These are phyloP conservation scores for Arthrobotrys iridis DNA, from an alignment of 2,329 filamentous ascomycete species.

Conservation along the genomic window DNA sequence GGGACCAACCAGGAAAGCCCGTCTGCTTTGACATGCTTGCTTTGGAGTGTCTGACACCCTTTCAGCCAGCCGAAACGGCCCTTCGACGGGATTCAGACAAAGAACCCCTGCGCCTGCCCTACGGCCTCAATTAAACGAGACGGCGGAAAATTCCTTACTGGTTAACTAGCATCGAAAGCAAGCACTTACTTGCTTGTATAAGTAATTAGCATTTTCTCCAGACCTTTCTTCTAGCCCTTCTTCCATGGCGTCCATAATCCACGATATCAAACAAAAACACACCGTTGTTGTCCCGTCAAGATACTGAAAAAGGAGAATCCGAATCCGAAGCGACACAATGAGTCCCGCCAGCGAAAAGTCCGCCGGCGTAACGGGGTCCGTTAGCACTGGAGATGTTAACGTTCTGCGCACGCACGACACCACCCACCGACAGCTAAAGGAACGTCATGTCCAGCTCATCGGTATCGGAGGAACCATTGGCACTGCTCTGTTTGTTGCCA, in stretches of 20 bases:
- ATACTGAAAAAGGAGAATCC: too few species aligned
- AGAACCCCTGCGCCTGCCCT: constrained; percentile 14
- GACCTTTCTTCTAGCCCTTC: neutral
- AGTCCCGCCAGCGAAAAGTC: constrained; percentile 12
- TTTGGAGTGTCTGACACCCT: constrained; percentile 20
- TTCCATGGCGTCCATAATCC: too few species aligned
- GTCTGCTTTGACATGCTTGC: too few species aligned
- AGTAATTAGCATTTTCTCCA: neutral
- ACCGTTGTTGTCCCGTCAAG: too few species aligned
- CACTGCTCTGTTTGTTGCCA: constrained; percentile 70
- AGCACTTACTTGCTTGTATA: neutral
- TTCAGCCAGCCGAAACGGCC: constrained; percentile 11
- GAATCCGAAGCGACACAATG: neutral
- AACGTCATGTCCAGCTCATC: constrained; percentile 70
- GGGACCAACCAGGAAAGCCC: constrained; percentile 6
- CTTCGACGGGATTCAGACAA: neutral
- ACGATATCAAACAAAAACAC: too few species aligned
- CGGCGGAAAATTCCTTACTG: constrained; percentile 14
- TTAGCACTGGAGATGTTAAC: constrained; percentile 57
- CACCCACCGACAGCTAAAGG: constrained; percentile 65
- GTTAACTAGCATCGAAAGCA: too few species aligned
- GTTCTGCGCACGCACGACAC: constrained; percentile 21
- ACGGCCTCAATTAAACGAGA: constrained; percentile 8
- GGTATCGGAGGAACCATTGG: constrained; percentile 74
- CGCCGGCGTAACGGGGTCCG: constrained; percentile 10